Percentiles rank a stretch among this genome's conserved stretches.
Conservation (phyloP, 2,329 filamentous ascomycete genomes). For the Aspergillus floridensis region DNA sequence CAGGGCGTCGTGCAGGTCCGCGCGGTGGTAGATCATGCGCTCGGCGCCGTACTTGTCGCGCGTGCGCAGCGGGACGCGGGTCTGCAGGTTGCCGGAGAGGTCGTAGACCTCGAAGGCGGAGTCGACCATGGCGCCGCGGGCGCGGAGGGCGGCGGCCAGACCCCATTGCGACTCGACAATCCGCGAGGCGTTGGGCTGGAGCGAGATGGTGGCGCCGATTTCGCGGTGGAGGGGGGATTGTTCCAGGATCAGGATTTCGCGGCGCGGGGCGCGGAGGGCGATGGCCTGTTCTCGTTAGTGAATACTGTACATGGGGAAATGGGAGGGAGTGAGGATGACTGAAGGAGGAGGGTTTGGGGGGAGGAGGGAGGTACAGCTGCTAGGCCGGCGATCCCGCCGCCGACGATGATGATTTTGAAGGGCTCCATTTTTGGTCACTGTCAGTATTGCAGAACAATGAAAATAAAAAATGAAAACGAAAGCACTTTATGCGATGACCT, state of each 20-base stretch:
- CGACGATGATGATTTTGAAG: constrained; percentile 52
- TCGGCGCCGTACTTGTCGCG: constrained; percentile 20
- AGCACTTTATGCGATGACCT: neutral
- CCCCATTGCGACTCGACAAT: constrained; percentile 7
- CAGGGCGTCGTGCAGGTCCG: constrained; percentile 24
- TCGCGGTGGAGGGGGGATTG: constrained; percentile 32
- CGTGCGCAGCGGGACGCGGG: constrained; percentile 16
- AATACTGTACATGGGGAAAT: no score
- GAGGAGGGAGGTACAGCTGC: constrained; percentile 25
- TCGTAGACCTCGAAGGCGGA: constrained; percentile 26
- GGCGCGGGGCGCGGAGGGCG: constrained; percentile 23
- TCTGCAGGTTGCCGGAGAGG: constrained; percentile 20
- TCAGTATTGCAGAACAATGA: no score
- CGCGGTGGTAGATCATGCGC: constrained; percentile 23
- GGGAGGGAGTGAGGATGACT: no score
- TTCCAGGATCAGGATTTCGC: constrained; percentile 24
- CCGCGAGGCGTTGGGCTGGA: constrained; percentile 38
- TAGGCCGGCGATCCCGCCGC: constrained; percentile 39
- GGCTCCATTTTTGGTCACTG: constrained; percentile 9
- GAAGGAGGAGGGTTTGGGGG: no score
- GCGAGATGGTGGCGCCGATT: constrained; percentile 51
- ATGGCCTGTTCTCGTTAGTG: constrained; percentile 18
- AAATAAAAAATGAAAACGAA: no score
- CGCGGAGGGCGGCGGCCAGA: neutral
- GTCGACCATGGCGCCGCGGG: constrained; percentile 15